Evolutionary conservation across 1,284 basidiomycete genomes (phyloP), one percentile per base, ranked within the genome.

Genomic region (Abortiporus biennis): DNA sequence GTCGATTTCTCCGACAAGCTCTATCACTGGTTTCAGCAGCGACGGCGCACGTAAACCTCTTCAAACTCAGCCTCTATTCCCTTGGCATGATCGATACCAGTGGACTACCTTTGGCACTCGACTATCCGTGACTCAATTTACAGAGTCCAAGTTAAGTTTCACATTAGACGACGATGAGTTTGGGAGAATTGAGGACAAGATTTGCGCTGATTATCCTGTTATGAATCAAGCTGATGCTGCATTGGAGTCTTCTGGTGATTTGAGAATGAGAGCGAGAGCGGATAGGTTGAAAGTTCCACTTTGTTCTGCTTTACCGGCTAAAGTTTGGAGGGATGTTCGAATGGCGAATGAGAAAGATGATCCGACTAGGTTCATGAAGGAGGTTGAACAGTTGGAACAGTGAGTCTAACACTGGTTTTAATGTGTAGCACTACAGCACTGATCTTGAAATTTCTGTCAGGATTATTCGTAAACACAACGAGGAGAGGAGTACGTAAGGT

Each of bases 301-400:
- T n/a, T n/a, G n/a, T n/a, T 33, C 43, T 23, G 23, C 47, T 17
- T 22, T 55, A 1, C 56, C 54, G 11, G 55, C 50, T 12, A 43
- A 46, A 6, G 46, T 58, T 5, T 58, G 56, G 56, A 45, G 49
- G 37, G 52, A 58, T 42, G 48, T 58, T 31, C 24, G 54, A 21
- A 51, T 49, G 23, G 51, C 47, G 6, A 36, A 48, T 19, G 11
- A 17, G 36, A 36, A 44, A 20, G 43, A 42, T 29, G 51, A 57
- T 40, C 53, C 54, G 8, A 21, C 29, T 21, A 38, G 44, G 17
- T 57, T 54, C 38, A 39, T 47, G 2, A 37, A 36, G 1, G 34
- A 43, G 40, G 31, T 55, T 4, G 40, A 47, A 20, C 42, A n/a
- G 8, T 25, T 50, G 45, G 43, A 36, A 11, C 36, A 30, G 54